phyloP scores from a whole-genome alignment of 2,329 filamentous ascomycete species.

The Penicillium sp. region DNA sequence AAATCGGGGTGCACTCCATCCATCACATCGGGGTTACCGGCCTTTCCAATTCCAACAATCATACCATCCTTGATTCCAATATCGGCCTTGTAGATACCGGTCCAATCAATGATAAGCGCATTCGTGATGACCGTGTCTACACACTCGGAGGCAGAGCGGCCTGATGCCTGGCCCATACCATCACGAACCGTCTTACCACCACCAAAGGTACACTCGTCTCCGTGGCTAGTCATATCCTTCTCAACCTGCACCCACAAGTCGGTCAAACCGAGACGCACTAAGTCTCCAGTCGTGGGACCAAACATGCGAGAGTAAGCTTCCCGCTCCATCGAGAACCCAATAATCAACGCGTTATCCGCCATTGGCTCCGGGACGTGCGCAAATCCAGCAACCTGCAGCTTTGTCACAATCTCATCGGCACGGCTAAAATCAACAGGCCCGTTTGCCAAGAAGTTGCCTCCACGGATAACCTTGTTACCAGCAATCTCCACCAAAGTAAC shows the following conservation, averaged over 20 bases:
- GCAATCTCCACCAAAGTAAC: slow-evolving; percentile 87
- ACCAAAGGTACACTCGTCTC: slow-evolving; percentile 93
- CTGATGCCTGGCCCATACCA: slow-evolving; percentile 91
- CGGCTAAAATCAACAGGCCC: slow-evolving; percentile 68
- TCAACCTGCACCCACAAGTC: slow-evolving; percentile 91
- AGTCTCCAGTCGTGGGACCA: slow-evolving; percentile 84
- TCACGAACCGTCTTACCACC: slow-evolving; percentile 92
- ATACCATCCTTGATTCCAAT: slow-evolving; percentile 87
- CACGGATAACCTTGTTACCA: slow-evolving; percentile 75
- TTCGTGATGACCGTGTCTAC: slow-evolving; percentile 88
- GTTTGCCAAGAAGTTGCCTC: slow-evolving; percentile 77
- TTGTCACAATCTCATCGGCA: slow-evolving; percentile 64
- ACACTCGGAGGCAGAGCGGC: slow-evolving; percentile 67
- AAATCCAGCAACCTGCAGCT: slow-evolving; percentile 72
- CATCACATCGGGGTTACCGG: slow-evolving; percentile 97
- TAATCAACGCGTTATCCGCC: slow-evolving; percentile 56
- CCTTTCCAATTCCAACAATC: slow-evolving; percentile 89
- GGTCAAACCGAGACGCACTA: slow-evolving; percentile 78
- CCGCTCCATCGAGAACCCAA: slow-evolving; percentile 70
- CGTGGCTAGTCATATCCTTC: slow-evolving; percentile 78
- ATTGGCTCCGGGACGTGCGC: slow-evolving; percentile 70
- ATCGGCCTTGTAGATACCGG: slow-evolving; percentile 93
- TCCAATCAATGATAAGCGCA: slow-evolving; percentile 86
- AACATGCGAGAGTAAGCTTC: slow-evolving; percentile 85
- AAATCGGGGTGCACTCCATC: slow-evolving; percentile 76